These are phyloP conservation scores for Athelia psychrophila DNA, from an alignment of 1,284 basidiomycete species.

Conservation along the genomic window DNA sequence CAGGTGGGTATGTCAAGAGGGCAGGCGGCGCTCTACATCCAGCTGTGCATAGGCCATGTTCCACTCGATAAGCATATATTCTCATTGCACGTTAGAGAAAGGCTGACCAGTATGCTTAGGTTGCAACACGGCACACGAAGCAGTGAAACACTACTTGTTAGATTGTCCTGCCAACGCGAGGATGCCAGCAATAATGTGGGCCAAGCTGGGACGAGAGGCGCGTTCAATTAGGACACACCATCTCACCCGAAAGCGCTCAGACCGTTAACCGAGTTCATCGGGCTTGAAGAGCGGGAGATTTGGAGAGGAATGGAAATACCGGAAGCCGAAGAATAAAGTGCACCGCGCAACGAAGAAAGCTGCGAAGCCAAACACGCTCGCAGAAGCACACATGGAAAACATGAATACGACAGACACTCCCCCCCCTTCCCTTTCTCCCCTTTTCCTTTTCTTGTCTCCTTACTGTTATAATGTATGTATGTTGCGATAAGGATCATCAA, in stretches of 20 bases:
- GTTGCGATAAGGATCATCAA: too few relatives aligned
- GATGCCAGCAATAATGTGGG: not conserved
- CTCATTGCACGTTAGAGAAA: slow-evolving; percentile 15
- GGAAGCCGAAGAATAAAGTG: not conserved
- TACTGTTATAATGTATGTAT: too few relatives aligned
- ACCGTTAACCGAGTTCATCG: not conserved
- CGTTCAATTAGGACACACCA: not conserved
- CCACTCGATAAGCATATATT: slow-evolving; percentile 23
- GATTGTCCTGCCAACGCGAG: slow-evolving; percentile 12
- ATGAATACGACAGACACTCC: too few relatives aligned
- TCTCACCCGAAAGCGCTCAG: not conserved
- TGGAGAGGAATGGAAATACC: not conserved
- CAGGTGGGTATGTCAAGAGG: not conserved
- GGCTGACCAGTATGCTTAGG: slow-evolving; percentile 17
- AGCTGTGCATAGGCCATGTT: slow-evolving; percentile 25
- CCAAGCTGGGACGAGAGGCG: not conserved
- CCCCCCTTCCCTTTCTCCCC: too few relatives aligned
- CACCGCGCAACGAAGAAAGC: too few relatives aligned
- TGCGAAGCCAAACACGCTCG: too few relatives aligned
- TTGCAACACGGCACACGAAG: slow-evolving; percentile 16
- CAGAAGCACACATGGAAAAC: too few relatives aligned
- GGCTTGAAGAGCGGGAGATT: slow-evolving; percentile 1
- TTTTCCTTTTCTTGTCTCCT: too few relatives aligned
- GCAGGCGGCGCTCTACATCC: slow-evolving; percentile 20
- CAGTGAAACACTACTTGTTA: slow-evolving; percentile 23